A percentile compares a stretch with the other conserved stretches of the same genome.
These are phyloP conservation scores for Tylopilus sp. DNA, from an alignment of 768 basidiomycete species.

Conservation along the genomic window DNA sequence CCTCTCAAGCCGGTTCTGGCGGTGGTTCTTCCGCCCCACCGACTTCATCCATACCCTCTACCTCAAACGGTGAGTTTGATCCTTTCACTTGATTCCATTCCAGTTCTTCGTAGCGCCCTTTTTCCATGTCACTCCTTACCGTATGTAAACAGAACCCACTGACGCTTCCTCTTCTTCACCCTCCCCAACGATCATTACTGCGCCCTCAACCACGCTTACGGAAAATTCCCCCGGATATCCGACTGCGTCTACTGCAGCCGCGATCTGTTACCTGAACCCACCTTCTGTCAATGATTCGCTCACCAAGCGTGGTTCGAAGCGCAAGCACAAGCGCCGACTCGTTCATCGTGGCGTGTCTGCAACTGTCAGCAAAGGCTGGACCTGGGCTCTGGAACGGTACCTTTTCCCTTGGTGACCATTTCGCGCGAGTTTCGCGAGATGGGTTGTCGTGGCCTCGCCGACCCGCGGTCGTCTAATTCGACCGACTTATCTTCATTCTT, in stretches of 20 bases:
- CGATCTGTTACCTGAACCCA: too few relatives aligned
- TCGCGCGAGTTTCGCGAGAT: too few relatives aligned
- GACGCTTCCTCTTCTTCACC: constrained; percentile 13
- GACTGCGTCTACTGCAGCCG: background rate
- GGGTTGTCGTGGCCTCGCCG: too few relatives aligned
- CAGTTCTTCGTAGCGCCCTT: background rate
- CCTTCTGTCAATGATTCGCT: too few relatives aligned
- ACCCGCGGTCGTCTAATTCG: too few relatives aligned
- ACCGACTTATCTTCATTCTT: too few relatives aligned
- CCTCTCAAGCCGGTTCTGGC: constrained; percentile 15
- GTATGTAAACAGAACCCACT: constrained; percentile 21
- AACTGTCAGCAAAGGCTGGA: too few relatives aligned
- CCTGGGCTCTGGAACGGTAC: too few relatives aligned
- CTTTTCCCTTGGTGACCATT: too few relatives aligned
- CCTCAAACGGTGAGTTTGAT: constrained; percentile 17
- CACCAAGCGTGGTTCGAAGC: too few relatives aligned
- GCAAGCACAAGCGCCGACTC: too few relatives aligned
- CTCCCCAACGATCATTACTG: background rate
- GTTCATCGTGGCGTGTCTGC: too few relatives aligned
- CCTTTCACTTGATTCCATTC: background rate
- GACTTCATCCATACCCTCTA: constrained; percentile 15
- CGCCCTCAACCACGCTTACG: constrained; percentile 7
- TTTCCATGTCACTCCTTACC: constrained; percentile 16
- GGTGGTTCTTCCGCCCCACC: constrained; percentile 14
- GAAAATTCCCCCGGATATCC: constrained; percentile 4